These are phyloP conservation scores for Paramecium caudatum DNA, from an alignment of 73 alveolate species.

Conservation along the genomic window DNA sequence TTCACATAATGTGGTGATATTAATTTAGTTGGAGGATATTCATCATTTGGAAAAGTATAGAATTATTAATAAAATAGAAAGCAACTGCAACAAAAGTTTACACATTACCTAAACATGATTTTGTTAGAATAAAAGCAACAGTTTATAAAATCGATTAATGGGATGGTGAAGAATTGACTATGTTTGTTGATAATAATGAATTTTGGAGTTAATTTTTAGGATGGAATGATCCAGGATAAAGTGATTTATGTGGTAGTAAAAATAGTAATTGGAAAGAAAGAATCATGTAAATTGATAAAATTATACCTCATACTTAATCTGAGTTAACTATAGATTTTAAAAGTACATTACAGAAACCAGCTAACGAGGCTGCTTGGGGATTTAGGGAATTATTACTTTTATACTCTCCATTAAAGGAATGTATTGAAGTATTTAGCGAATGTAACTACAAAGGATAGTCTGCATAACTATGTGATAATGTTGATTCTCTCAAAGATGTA, in stretches of 20 bases:
- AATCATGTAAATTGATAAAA: slow-evolving; percentile 39
- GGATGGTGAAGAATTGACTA: slow-evolving; percentile 66
- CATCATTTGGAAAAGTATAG: slow-evolving; percentile 48
- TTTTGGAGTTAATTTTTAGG: slow-evolving; percentile 33
- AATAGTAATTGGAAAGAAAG: slow-evolving; percentile 50
- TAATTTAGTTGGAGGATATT: slow-evolving; percentile 30
- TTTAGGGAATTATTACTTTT: slow-evolving; percentile 21
- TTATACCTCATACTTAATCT: neutral
- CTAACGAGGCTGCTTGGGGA: slow-evolving; percentile 53
- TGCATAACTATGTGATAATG: slow-evolving; percentile 10
- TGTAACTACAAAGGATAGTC: slow-evolving; percentile 46
- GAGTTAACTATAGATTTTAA: slow-evolving; percentile 20
- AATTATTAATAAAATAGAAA: neutral
- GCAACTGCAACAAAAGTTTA: slow-evolving; percentile 4
- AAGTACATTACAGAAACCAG: neutral
- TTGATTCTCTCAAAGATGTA: slow-evolving; percentile 61
- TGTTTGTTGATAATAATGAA: slow-evolving; percentile 40
- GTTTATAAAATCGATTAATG: slow-evolving; percentile 48
- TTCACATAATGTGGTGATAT: slow-evolving; percentile 36
- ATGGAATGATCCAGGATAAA: slow-evolving; percentile 64
- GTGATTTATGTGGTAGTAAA: neutral
- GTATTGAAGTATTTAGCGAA: slow-evolving; percentile 62
- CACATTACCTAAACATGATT: slow-evolving; percentile 27
- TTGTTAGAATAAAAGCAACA: slow-evolving; percentile 12
- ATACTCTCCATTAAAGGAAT: slow-evolving; percentile 4